Base-by-base conservation (phyloP, 352 stramenopile species). In the Phytopythium litorale region DNA sequence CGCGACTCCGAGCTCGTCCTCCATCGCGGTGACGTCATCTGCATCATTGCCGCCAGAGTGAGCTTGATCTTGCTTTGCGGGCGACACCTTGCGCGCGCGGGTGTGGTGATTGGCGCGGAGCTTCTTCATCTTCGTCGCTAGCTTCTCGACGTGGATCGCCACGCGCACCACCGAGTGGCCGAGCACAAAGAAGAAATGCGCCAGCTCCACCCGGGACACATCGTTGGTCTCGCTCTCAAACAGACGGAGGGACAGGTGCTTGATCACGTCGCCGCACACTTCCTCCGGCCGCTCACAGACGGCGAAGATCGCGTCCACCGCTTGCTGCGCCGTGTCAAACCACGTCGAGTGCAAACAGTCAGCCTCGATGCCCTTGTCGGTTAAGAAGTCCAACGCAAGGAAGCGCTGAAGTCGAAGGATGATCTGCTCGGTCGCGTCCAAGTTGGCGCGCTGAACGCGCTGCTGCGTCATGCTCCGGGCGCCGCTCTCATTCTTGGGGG, bases 121-220 rank as follows among this genome's bases (percentile, higher is more conserved):
- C 62, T 94, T 81, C 62, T 97, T 97, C 35, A 94, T 71, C 42
- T 81, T 83, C 0, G 80, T 83, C 30, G 87, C 94, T 15, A 99
- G 63, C 18, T 80, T 81, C 68, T 99, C 97, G 28, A 97, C 95
- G 62, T 98, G 96, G 62, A 98, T 94, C 1, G 98, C 82, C 19
- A 98, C 81, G 65, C 96, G 94, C 28, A 99, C 84, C n/a, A 95
- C 88, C 51, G 97, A 91, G 59, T 99, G 94, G 12, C 97, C 97
- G 37, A 98, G 69, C 11, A 98, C 84, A 68, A 99, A 98, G 49
- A 99, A 89, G 63, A 99, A 98, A 58, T 97, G 83, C 7, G 92
- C 87, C 23, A 99, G 75, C 72, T 87, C 82, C 30, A 84, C 73
- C 7, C 72, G 68, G 8, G 75, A 80, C n/a, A 84, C 68, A 62